Percentiles rank a stretch among this genome's conserved stretches.
These are phyloP conservation scores for Euphorbia schlechtendalii DNA, from an alignment of 441 rosid species.

Conservation along the genomic window DNA sequence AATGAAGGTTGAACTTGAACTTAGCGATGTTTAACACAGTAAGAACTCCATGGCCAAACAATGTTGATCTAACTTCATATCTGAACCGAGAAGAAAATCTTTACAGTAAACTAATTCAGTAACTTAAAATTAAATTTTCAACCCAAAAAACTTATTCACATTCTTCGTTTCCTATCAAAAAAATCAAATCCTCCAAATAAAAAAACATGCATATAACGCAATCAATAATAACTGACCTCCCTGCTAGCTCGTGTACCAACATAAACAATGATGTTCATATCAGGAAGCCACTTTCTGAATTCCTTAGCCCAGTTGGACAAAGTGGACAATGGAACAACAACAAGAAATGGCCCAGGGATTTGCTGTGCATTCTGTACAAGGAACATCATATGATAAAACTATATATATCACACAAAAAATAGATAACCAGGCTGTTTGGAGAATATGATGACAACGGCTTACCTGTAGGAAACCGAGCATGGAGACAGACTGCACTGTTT, in stretches of 20 bases:
- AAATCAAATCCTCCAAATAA: background rate
- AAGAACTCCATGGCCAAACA: background rate
- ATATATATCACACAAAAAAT: background rate
- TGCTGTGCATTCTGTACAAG: constrained; percentile 78
- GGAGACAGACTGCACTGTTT: constrained; percentile 99
- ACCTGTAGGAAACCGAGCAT: constrained; percentile 99
- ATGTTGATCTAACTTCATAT: background rate
- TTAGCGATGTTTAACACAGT: background rate
- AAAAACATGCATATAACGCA: background rate
- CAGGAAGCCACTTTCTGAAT: constrained; percentile 97
- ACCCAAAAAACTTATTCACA: background rate
- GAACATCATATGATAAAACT: constrained; percentile 15
- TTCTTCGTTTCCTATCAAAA: background rate
- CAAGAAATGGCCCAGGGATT: constrained; percentile 98
- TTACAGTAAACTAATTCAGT: background rate
- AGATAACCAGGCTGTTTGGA: background rate
- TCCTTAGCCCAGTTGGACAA: constrained; percentile 99
- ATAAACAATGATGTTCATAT: constrained; percentile 83
- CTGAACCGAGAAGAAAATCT: background rate
- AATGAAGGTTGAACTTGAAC: background rate
- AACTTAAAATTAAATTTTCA: too few species aligned
- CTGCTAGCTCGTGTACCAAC: constrained; percentile 99
- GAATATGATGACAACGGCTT: constrained; percentile 15
- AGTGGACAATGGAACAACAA: constrained; percentile 96
- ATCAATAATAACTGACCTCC: constrained; percentile 52